phyloP scores from a whole-genome alignment of 2,329 filamentous ascomycete genomes.

The Teratosphaeria viscida region DNA sequence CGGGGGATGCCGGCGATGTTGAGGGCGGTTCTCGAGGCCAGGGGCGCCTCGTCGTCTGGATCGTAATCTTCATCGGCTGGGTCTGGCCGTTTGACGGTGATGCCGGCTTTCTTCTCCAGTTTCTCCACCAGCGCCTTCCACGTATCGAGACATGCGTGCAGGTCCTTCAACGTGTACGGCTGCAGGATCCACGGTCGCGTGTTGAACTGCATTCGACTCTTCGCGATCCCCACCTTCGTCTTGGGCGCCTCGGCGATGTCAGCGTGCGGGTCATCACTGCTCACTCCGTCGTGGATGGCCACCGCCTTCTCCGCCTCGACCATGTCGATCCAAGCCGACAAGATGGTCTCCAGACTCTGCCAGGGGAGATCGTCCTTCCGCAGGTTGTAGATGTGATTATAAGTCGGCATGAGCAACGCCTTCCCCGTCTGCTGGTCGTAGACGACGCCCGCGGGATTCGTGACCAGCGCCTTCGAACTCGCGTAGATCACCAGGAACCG shows the following conservation, averaged over 20 bases:
- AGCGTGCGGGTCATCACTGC: slow-evolving; percentile 1
- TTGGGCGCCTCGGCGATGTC: slow-evolving; percentile 4
- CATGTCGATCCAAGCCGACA: slow-evolving; percentile 26
- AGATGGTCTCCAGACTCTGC: slow-evolving; percentile 24
- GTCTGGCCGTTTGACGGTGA: slow-evolving; percentile 7
- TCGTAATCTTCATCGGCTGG: slow-evolving; percentile 10
- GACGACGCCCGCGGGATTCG: slow-evolving; percentile 22
- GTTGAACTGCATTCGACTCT: slow-evolving; percentile 10
- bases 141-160: slow-evolving; percentile 18
- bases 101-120: slow-evolving; percentile 19
- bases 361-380: slow-evolving; percentile 21
- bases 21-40: slow-evolving; percentile 20
- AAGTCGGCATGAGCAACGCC: slow-evolving; percentile 25
- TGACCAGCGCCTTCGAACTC: slow-evolving; percentile 20
- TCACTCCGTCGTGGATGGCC: slow-evolving; percentile 18
- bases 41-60: slow-evolving; percentile 11
- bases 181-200: slow-evolving; percentile 24
- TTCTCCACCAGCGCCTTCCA: slow-evolving; percentile 21
- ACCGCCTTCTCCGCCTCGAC: slow-evolving; percentile 24
- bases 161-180: slow-evolving; percentile 22
- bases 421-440: slow-evolving; percentile 21
- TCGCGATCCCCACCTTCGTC: slow-evolving; percentile 10
- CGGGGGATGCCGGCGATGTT: slow-evolving; percentile 19
- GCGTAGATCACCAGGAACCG: slow-evolving; percentile 22
- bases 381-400: slow-evolving; percentile 23